A percentile compares a stretch with the other conserved stretches of the same genome.
Evolutionary conservation across 768 basidiomycete genomes (phyloP).

Genomic region (Naematelia encephala): DNA sequence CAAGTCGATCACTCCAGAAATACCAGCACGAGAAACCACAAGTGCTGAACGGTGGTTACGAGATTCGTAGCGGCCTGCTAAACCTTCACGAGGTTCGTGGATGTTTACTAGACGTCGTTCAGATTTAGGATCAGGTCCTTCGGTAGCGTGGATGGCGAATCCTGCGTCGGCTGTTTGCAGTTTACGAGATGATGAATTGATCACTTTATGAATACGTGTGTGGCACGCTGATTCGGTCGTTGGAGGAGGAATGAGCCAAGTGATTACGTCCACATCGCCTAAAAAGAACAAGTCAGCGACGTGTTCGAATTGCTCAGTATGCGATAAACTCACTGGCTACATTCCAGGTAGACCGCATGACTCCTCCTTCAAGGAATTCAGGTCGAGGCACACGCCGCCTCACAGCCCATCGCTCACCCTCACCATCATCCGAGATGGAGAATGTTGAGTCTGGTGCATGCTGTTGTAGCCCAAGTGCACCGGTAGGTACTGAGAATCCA

Average conservation of each 20-base stretch:
- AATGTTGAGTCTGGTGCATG: constrained; percentile 65
- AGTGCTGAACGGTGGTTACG: constrained; percentile 43
- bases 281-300: neutral
- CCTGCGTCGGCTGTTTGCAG: constrained; percentile 61
- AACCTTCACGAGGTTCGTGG: constrained; percentile 40
- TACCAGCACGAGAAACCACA: constrained; percentile 13
- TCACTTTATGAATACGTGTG: constrained; percentile 61
- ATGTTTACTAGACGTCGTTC: constrained; percentile 19
- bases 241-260: constrained; percentile 70
- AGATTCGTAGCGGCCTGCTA: constrained; percentile 55
- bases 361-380: constrained; percentile 23
- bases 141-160: constrained; percentile 66
- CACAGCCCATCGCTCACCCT: constrained; percentile 68
- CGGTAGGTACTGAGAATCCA: constrained; percentile 69
- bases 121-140: constrained; percentile 31
- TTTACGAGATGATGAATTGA: constrained; percentile 51
- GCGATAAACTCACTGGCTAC: constrained; percentile 58
- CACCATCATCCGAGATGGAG: constrained; percentile 63
- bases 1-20: constrained; percentile 49
- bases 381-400: constrained; percentile 63
- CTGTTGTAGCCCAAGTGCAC: constrained; percentile 64
- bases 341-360: constrained; percentile 64
- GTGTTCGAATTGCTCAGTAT: no score
- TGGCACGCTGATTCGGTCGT: constrained; percentile 63
- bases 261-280: constrained; percentile 64